These are phyloP conservation scores for Aspergillus sp. DNA, from an alignment of 2,329 filamentous ascomycete species.

Conservation along the genomic window DNA sequence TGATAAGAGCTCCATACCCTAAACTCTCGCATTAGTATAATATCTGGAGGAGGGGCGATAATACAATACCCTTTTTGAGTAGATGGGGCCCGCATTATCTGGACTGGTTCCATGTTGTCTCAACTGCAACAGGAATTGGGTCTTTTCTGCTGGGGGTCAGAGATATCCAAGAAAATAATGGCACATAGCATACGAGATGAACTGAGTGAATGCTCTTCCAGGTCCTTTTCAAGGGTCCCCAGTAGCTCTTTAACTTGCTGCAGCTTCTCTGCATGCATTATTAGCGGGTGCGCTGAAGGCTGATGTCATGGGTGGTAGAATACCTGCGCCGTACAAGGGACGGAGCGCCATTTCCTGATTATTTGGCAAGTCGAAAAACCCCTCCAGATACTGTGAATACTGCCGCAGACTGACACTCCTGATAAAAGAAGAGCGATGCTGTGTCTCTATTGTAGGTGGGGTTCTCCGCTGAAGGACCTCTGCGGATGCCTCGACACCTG, in stretches of 20 bases:
- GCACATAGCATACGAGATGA: conserved; percentile 51
- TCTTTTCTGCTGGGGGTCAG: conserved; percentile 28
- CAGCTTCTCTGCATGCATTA: conserved; percentile 56
- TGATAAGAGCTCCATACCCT: conserved; percentile 74
- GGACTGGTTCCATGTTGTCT: conserved; percentile 77
- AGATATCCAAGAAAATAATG: background rate
- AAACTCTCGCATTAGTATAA: background rate
- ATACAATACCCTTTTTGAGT: conserved; percentile 64
- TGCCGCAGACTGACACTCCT: too few relatives aligned
- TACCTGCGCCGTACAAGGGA: conserved; percentile 28
- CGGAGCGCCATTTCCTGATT: conserved; percentile 19
- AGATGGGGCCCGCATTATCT: conserved; percentile 74
- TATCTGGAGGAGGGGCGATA: conserved; percentile 6
- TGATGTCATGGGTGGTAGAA: background rate
- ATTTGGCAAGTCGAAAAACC: too few relatives aligned
- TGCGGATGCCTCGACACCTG: background rate
- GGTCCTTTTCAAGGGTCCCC: conserved; percentile 59
- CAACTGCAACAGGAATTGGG: conserved; percentile 56
- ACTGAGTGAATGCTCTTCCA: conserved; percentile 57
- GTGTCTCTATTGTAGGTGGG: background rate
- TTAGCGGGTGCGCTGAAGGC: background rate
- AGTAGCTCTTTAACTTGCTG: conserved; percentile 66
- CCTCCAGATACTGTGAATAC: too few relatives aligned
- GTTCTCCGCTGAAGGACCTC: background rate
- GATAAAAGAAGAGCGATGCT: too few relatives aligned